Conservation (phyloP, 768 basidiomycete genomes). For the Boletus vermiculosoides region DNA sequence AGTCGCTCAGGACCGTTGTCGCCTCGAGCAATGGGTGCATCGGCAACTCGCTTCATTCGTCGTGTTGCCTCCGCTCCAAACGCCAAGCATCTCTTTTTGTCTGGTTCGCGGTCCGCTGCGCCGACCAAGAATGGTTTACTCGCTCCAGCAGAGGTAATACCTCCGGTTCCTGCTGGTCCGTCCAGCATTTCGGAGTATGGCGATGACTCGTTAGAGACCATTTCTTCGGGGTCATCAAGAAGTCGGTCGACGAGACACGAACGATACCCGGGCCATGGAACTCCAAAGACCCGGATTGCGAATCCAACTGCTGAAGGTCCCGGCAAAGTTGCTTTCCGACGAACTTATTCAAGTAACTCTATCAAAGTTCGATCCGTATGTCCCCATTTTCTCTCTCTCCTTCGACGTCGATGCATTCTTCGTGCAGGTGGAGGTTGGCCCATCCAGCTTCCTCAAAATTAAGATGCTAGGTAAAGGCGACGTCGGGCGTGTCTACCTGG, state of each 20-base stretch:
- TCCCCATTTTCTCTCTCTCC: constrained; percentile 8
- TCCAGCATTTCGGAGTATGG: constrained; percentile 57
- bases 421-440: constrained; percentile 85
- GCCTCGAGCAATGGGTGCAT: constrained; percentile 66
- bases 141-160: constrained; percentile 63
- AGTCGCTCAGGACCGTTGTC: constrained; percentile 54
- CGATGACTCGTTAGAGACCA: constrained; percentile 71
- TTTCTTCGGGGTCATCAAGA: constrained; percentile 74
- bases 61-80: constrained; percentile 97
- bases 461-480: constrained; percentile 99
- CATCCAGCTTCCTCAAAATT: constrained; percentile 92
- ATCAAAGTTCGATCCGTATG: constrained; percentile 89
- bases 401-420: constrained; percentile 1
- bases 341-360: constrained; percentile 97
- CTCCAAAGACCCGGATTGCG: constrained; percentile 43
- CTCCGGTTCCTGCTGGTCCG: constrained; percentile 50
- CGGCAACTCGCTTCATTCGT: constrained; percentile 86
- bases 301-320: constrained; percentile 49
- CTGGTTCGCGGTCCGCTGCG: constrained; percentile 53
- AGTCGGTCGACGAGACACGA: constrained; percentile 45
- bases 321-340: constrained; percentile 72
- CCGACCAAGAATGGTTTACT: constrained; percentile 77
- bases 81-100: constrained; percentile 83
- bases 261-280: constrained; percentile 28
- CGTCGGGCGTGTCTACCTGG: constrained; percentile 97